A percentile compares a stretch with the other conserved stretches of the same genome.
phyloP scores from a whole-genome alignment of 2,329 filamentous ascomycete species.

The Aspergillus transmontanensis region DNA sequence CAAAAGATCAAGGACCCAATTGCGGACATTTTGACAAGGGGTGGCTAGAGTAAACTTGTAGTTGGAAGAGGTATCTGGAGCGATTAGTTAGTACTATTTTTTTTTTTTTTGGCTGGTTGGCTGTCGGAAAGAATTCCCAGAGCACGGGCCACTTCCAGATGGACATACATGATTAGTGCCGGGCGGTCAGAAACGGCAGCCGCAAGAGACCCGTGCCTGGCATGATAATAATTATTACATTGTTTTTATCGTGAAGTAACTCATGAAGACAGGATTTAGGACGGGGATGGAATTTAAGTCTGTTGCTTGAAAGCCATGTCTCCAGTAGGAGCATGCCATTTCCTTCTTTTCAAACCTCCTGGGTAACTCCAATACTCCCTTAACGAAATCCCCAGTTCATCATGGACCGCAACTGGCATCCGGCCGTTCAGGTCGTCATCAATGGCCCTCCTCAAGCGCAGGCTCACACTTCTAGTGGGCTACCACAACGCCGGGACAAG shows the following conservation, averaged over 20 bases:
- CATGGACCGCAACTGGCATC: constrained; percentile 45
- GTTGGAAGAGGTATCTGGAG: neutral
- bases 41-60: neutral
- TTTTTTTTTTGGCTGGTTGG: constrained; percentile 23
- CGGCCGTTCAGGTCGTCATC: constrained; percentile 46
- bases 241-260: constrained; percentile 7
- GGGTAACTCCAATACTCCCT: constrained; percentile 22
- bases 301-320: constrained; percentile 35
- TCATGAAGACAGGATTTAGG: constrained; percentile 13
- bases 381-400: constrained; percentile 27
- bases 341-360: constrained; percentile 23
- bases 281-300: constrained; percentile 18
- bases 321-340: constrained; percentile 32
- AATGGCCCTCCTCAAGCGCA: constrained; percentile 36
- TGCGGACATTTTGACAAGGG: constrained; percentile 66
- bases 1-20: constrained; percentile 93
- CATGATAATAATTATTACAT: constrained; percentile 28
- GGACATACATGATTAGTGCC: constrained; percentile 22
- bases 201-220: constrained; percentile 27
- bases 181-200: constrained; percentile 30
- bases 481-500: constrained; percentile 31
- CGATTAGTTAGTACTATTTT: neutral
- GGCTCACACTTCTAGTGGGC: constrained; percentile 28
- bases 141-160: constrained; percentile 19
- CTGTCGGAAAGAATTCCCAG: constrained; percentile 23